These are phyloP conservation scores for Capronia americana DNA, from an alignment of 2,329 filamentous ascomycete genomes.

Conservation along the genomic window DNA sequence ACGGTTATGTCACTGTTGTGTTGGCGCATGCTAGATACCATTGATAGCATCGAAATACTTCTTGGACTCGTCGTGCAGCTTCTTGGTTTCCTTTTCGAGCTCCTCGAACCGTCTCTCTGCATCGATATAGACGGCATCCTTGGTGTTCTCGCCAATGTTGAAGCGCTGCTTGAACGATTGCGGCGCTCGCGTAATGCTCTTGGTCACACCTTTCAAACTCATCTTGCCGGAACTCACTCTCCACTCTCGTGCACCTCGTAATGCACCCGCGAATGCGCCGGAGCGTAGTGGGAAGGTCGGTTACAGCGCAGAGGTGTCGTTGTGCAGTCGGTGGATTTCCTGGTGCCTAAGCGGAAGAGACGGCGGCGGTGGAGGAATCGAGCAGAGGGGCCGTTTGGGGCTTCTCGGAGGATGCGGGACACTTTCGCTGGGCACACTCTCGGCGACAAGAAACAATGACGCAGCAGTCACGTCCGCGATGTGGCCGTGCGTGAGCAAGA, in stretches of 20 bases:
- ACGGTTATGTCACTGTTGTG: neutral
- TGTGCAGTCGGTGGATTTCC: neutral
- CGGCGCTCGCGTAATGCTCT: conserved; percentile 85
- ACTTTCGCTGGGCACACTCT: conserved; percentile 9
- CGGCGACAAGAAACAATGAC: conserved; percentile 20
- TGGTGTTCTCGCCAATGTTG: conserved; percentile 93
- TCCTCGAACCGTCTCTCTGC: conserved; percentile 93
- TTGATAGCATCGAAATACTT: conserved; percentile 99
- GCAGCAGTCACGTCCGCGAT: conserved; percentile 13
- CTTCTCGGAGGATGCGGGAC: conserved; percentile 11
- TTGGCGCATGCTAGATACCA: conserved; percentile 54
- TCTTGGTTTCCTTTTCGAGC: conserved; percentile 94
- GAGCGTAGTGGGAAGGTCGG: neutral
- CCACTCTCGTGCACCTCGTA: neutral
- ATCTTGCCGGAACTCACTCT: conserved; percentile 58
- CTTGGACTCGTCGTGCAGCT: conserved; percentile 92
- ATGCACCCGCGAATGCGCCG: neutral
- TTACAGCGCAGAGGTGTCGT: neutral
- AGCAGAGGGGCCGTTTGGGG: conserved; percentile 12
- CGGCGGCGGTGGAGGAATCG: conserved; percentile 1
- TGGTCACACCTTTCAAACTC: conserved; percentile 97
- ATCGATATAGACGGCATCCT: conserved; percentile 93
- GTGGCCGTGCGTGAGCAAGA: conserved; percentile 3
- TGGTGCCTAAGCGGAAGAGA: conserved; percentile 12
- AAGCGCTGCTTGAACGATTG: conserved; percentile 91